Evolutionary conservation across 2,329 filamentous ascomycete genomes (phyloP).

Genomic region (Fusarium lyarnte): DNA sequence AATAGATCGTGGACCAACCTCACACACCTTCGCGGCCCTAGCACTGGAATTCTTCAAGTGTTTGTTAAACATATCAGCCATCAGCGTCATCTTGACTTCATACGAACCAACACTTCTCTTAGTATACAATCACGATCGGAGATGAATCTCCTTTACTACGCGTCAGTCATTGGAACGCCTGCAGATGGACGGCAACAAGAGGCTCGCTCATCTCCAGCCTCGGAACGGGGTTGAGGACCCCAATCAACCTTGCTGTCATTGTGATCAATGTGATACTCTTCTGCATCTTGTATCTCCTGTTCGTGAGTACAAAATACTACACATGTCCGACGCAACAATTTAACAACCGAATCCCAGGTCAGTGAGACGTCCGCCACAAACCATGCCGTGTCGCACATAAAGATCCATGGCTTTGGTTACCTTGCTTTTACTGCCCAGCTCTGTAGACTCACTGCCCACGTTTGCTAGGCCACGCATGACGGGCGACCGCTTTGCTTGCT

Average conservation of each 20-base stretch:
- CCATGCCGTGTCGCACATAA: constrained; percentile 33
- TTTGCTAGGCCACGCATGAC: not conserved
- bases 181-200: not conserved
- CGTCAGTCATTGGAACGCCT: not conserved
- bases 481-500: constrained; percentile 2
- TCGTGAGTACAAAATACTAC: constrained; percentile 18
- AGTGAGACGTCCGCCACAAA: constrained; percentile 18
- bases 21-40: constrained; percentile 1
- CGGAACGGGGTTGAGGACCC: not conserved
- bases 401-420: constrained; percentile 17
- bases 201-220: not conserved
- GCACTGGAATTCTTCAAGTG: constrained; percentile 21
- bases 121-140: not conserved
- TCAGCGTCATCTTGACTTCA: constrained; percentile 26
- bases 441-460: constrained; percentile 2
- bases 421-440: not conserved
- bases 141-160: constrained; percentile 1
- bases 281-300: not conserved
- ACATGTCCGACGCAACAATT: constrained; percentile 23
- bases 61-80: constrained; percentile 3
- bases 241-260: not conserved
- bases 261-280: not conserved
- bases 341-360: constrained; percentile 7
- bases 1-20: constrained; percentile 5
- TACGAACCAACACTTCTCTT: not conserved